Evolutionary conservation across 208 protist genomes (phyloP).

Genomic region (Leishmania tarentolae): DNA sequence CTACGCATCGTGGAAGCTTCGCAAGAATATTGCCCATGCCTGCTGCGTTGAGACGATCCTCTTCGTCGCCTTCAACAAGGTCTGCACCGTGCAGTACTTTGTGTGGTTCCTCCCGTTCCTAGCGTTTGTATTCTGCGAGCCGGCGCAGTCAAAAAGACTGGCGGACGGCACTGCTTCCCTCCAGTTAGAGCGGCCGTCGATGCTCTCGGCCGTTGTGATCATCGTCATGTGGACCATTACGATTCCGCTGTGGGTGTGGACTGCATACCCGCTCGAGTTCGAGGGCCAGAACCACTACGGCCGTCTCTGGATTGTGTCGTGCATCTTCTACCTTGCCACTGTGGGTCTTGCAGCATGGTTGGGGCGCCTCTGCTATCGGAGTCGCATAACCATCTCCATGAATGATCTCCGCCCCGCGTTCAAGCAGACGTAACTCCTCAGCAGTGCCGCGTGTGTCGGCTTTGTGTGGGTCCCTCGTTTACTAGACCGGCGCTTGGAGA

Average conservation of each 20-base stretch:
- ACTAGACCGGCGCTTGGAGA: neutral
- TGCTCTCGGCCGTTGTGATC: conserved; percentile 26
- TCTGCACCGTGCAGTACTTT: conserved; percentile 96
- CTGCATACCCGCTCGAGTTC: conserved; percentile 88
- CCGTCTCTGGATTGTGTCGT: conserved; percentile 75
- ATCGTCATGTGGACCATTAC: conserved; percentile 61
- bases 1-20: conserved; percentile 74
- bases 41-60: conserved; percentile 85
- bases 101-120: conserved; percentile 93
- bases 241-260: conserved; percentile 82
- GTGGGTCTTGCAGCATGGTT: conserved; percentile 68
- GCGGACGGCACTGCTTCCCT: neutral
- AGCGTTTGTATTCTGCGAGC: conserved; percentile 72
- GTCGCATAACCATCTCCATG: conserved; percentile 13
- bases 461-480: neutral
- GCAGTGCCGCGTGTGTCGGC: neutral
- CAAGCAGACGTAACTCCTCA: conserved; percentile 8
- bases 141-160: conserved; percentile 18
- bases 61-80: conserved; percentile 96
- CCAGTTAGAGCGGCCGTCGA: conserved; percentile 12
- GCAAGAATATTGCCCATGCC: conserved; percentile 74
- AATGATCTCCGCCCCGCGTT: conserved; percentile 14
- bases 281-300: conserved; percentile 78
- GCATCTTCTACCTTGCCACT: conserved; percentile 88
- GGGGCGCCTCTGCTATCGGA: conserved; percentile 47